phyloP scores from a whole-genome alignment of 2,329 filamentous ascomycete species.

The Byssothecium circinans region DNA sequence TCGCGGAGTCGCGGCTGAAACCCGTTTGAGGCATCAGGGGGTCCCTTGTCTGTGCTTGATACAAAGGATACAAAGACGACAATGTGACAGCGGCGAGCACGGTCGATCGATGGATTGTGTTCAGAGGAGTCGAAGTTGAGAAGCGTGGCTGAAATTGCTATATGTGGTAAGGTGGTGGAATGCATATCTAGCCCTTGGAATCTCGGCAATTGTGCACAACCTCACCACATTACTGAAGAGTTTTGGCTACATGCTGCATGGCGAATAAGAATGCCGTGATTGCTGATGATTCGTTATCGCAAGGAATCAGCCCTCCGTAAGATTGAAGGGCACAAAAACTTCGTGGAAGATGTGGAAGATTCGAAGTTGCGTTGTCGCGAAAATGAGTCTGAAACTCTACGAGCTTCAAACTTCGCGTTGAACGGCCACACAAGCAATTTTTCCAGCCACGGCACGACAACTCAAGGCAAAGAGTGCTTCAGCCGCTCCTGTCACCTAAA shows the following conservation, averaged over 20 bases:
- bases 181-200: neutral
- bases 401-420: conserved; percentile 11
- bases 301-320: conserved; percentile 1
- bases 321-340: conserved; percentile 7
- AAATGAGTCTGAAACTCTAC: conserved; percentile 17
- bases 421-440: conserved; percentile 14
- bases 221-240: neutral
- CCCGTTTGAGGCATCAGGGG: conserved; percentile 34
- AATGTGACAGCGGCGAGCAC: conserved; percentile 17
- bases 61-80: conserved; percentile 21
- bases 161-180: neutral
- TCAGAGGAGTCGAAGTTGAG: neutral
- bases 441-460: conserved; percentile 15
- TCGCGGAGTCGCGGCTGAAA: conserved; percentile 30
- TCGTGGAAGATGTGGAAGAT: too few relatives aligned
- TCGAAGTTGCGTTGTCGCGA: conserved; percentile 4
- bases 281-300: neutral
- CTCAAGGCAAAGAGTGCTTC: conserved; percentile 18
- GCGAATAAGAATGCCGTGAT: neutral
- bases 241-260: neutral
- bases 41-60: conserved; percentile 21
- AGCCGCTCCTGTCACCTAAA: conserved; percentile 5
- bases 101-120: neutral
- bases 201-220: neutral
- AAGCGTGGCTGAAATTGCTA: neutral